These are phyloP conservation scores for Tolypocladium amazonense DNA, from an alignment of 2,329 filamentous ascomycete species.

Conservation along the genomic window DNA sequence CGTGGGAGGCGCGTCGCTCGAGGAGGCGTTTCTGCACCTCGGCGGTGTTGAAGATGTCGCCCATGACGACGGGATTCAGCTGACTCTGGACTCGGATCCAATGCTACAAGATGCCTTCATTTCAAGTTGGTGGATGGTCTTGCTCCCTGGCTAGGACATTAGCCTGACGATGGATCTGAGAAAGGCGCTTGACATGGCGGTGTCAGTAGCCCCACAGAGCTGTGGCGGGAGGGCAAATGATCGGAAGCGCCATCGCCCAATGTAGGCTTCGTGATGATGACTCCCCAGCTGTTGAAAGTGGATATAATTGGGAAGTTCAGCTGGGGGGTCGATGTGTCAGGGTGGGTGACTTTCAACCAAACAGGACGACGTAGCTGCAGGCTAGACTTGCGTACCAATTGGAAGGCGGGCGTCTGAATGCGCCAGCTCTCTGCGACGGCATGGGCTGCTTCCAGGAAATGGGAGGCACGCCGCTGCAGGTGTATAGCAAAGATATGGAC, in stretches of 20 bases:
- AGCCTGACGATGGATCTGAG: neutral
- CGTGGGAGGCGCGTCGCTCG: constrained; percentile 8
- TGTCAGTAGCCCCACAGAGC: neutral
- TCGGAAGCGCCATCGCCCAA: neutral
- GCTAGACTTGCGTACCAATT: neutral
- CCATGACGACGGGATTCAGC: neutral
- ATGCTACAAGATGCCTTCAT: neutral
- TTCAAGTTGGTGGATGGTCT: neutral
- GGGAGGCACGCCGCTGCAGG: neutral
- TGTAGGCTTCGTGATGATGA: neutral
- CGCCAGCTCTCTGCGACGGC: neutral
- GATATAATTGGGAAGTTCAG: neutral
- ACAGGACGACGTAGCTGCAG: neutral
- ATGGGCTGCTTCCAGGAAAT: neutral
- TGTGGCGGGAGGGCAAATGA: neutral
- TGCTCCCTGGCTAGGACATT: neutral
- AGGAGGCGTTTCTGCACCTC: constrained; percentile 8
- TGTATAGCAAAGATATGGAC: neutral
- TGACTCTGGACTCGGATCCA: neutral
- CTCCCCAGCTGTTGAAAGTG: neutral
- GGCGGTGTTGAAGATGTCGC: neutral
- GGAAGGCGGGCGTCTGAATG: neutral
- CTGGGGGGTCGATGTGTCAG: neutral
- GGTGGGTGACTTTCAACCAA: neutral
- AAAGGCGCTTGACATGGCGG: neutral